A percentile compares a stretch with the other conserved stretches of the same genome.
These are phyloP conservation scores for Pleurotus eryngii DNA, from an alignment of 768 basidiomycete species.

Conservation along the genomic window DNA sequence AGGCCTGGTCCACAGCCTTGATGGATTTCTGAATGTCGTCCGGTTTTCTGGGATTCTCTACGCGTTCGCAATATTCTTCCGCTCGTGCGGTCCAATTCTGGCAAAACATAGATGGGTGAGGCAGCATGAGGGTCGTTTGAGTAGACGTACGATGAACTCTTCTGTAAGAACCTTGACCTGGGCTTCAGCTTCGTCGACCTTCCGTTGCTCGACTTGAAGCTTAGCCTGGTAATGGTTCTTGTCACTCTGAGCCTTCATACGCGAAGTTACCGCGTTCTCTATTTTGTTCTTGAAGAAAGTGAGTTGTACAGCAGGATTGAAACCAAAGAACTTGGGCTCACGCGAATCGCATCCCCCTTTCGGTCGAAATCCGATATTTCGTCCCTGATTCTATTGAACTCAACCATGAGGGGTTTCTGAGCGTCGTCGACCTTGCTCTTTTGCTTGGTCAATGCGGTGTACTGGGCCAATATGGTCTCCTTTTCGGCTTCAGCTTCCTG, in stretches of 20 bases:
- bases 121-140: neutral
- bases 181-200: constrained; percentile 42
- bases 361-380: constrained; percentile 53
- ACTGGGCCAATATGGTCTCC: constrained; percentile 43
- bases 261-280: constrained; percentile 42
- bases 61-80: constrained; percentile 52
- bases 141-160: constrained; percentile 54
- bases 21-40: constrained; percentile 58
- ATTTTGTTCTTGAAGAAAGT: constrained; percentile 41
- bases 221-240: constrained; percentile 51
- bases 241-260: constrained; percentile 48
- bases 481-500: constrained; percentile 60
- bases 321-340: constrained; percentile 24
- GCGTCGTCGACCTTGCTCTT: constrained; percentile 45
- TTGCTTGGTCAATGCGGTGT: constrained; percentile 37
- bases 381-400: constrained; percentile 43
- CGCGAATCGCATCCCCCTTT: constrained; percentile 37
- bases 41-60: constrained; percentile 54
- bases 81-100: constrained; percentile 70
- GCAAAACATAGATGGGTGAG: neutral
- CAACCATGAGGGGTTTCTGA: constrained; percentile 38
- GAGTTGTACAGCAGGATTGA: constrained; percentile 2
- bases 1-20: constrained; percentile 57
- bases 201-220: constrained; percentile 43
- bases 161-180: constrained; percentile 48